Percentiles rank a stretch among this genome's conserved stretches.
phyloP scores from a whole-genome alignment of 2,329 filamentous ascomycete species.

The Knoxdaviesia capensis region DNA sequence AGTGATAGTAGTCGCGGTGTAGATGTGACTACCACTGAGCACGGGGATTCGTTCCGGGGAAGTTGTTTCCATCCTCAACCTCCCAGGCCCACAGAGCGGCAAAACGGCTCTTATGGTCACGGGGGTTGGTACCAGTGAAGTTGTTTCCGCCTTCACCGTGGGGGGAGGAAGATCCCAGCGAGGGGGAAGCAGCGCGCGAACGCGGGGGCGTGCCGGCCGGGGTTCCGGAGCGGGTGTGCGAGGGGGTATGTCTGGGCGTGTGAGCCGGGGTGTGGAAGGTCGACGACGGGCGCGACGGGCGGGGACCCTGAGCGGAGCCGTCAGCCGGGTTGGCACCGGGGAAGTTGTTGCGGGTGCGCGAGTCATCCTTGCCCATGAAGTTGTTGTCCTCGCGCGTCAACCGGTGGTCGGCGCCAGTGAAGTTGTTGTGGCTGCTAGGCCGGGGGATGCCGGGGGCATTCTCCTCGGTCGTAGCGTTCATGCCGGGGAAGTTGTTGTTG shows the following conservation, averaged over 20 bases:
- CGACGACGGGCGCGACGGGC: not conserved
- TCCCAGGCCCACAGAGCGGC: constrained; percentile 1
- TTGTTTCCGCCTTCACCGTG: constrained; percentile 4
- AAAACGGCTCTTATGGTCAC: not conserved
- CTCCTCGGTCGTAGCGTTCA: constrained; percentile 1
- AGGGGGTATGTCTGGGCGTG: no score
- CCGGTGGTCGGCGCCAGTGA: constrained; percentile 2
- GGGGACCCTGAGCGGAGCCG: not conserved
- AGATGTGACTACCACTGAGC: not conserved
- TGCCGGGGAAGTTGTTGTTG: constrained; percentile 6
- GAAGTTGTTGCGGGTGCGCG: constrained; percentile 1
- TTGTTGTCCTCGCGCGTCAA: constrained; percentile 2
- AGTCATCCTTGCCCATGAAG: constrained; percentile 2
- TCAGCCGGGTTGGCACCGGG: constrained; percentile 2
- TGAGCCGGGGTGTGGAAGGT: not conserved
- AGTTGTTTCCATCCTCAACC: constrained; percentile 4
- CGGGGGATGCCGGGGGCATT: not conserved
- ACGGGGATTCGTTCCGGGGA: constrained; percentile 3
- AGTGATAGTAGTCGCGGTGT: no score
- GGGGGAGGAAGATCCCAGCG: no score
- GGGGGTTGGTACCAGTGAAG: constrained; percentile 5
- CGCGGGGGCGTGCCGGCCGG: no score
- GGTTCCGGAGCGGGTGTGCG: no score
- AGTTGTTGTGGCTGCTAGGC: constrained; percentile 1
- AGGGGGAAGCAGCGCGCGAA: no score